Conservation (phyloP, 2,329 filamentous ascomycete genomes). For the Diaporthe vexans region DNA sequence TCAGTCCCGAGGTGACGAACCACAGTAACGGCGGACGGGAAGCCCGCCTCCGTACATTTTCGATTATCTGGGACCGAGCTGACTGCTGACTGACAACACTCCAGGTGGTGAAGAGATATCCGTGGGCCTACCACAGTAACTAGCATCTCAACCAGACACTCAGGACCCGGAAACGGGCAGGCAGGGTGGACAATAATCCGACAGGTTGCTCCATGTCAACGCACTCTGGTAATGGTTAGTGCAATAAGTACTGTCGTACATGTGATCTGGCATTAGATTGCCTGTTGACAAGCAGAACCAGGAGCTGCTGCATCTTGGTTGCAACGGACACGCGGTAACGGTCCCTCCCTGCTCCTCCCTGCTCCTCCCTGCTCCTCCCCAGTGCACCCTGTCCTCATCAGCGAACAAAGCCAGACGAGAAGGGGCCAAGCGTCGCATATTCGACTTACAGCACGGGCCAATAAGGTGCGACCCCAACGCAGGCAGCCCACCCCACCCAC, state of each 20-base stretch:
- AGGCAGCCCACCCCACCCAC: background rate
- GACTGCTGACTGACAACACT: background rate
- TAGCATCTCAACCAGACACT: too few species aligned
- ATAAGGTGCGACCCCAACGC: background rate
- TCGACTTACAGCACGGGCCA: background rate
- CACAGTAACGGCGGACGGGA: slow-evolving; percentile 10
- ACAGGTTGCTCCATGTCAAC: background rate
- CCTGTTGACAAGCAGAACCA: slow-evolving; percentile 9
- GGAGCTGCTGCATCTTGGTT: slow-evolving; percentile 4
- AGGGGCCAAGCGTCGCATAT: background rate
- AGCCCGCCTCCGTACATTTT: slow-evolving; percentile 14
- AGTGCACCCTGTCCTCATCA: background rate
- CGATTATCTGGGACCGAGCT: slow-evolving; percentile 17
- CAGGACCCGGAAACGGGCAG: slow-evolving; percentile 2
- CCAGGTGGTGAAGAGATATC: background rate
- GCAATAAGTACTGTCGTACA: slow-evolving; percentile 8
- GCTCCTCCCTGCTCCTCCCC: background rate
- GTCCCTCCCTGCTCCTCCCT: background rate
- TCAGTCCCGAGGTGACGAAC: slow-evolving; percentile 19
- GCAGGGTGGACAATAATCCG: slow-evolving; percentile 12
- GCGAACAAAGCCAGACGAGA: background rate
- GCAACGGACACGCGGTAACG: slow-evolving; percentile 2
- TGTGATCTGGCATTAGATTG: slow-evolving; percentile 31
- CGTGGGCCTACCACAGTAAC: background rate
- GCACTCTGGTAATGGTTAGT: background rate